Conservation (phyloP, 2,329 filamentous ascomycete species). For the Paracoccidioides brasiliensis region DNA sequence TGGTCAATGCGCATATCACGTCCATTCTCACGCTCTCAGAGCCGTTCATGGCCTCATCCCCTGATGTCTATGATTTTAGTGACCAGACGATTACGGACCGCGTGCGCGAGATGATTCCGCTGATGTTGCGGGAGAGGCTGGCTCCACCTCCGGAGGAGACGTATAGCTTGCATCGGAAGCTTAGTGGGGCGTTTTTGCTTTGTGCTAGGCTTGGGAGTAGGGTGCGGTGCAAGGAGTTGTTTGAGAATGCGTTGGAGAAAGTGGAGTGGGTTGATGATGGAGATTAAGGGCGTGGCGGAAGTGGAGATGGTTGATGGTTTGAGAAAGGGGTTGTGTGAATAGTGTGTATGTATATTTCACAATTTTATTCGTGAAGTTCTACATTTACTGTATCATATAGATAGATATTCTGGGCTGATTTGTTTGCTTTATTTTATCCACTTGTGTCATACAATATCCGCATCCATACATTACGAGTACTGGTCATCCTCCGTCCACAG, state of each 20-base stretch:
- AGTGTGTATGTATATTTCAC: background rate
- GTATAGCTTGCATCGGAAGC: constrained; percentile 85
- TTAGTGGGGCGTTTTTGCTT: constrained; percentile 87
- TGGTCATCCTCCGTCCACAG: too few relatives aligned
- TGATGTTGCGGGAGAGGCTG: constrained; percentile 83
- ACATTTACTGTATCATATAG: background rate
- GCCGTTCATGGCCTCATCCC: constrained; percentile 65
- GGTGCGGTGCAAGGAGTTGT: constrained; percentile 70
- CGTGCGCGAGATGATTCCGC: constrained; percentile 72
- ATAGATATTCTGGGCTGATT: background rate
- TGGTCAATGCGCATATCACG: constrained; percentile 83
- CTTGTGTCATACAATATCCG: background rate
- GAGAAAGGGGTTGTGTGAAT: background rate
- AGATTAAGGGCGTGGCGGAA: background rate
- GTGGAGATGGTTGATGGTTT: background rate
- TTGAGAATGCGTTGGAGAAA: constrained; percentile 33
- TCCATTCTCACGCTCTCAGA: constrained; percentile 85
- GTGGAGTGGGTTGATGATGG: constrained; percentile 13
- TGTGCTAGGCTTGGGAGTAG: constrained; percentile 76
- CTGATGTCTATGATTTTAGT: constrained; percentile 78
- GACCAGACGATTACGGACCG: constrained; percentile 95
- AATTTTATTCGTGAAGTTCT: background rate
- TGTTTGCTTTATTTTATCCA: background rate
- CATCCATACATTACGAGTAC: too few relatives aligned
- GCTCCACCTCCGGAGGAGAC: constrained; percentile 94